Base-by-base conservation (phyloP, 441 rosid genomes). In the Aleurites moluccanus region DNA sequence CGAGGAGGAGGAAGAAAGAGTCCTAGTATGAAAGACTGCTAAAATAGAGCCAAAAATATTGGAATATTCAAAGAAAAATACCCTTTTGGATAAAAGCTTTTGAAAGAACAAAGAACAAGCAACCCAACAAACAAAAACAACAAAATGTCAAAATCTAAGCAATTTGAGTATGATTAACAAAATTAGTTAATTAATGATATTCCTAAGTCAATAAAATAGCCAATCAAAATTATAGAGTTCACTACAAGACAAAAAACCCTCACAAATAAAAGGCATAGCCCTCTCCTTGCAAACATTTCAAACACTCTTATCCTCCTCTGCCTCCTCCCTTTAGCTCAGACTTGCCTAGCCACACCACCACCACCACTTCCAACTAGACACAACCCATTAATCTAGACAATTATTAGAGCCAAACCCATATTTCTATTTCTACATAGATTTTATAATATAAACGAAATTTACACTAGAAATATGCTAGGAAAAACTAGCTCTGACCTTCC, bases 231-330 rank as follows among this genome's bases (percentile, higher is more conserved):
- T 80, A 68, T 40, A 67, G 75, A 68, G 0, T 50, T 21, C 79
- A 72, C 70, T 30, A 75, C 7, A 80, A 16, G 87, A 88, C 86
- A 80, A 86, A 53, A 33, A 72, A 35, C 1, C 44, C 60, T 70
- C 87, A 57, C 72, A 11, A 18, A 87, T 90, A 90, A 85, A 90
- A 86, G 77, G 73, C 81, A 55, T 25, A 30, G 70, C 78, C 77
- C 52, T 80, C 88, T 73, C 84, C 72, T 76, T 79, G 76, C 80
- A 81, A 89, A 90, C 88, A 89, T 88, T 93, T 89, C 88, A 90
- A 88, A 77, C 72, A 71, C 88, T 77, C 65, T 66, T 18, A 47
- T 16, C 81, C 78, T 73, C 63, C 62, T 78, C 60, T 2, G 47
- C 59, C 65, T 33, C 20, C 14, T 3, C 66, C 4, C 49, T 38